Evolutionary conservation across 768 basidiomycete genomes (phyloP), one percentile per base, ranked within the genome.

Genomic region (Boletus rex-veris): DNA sequence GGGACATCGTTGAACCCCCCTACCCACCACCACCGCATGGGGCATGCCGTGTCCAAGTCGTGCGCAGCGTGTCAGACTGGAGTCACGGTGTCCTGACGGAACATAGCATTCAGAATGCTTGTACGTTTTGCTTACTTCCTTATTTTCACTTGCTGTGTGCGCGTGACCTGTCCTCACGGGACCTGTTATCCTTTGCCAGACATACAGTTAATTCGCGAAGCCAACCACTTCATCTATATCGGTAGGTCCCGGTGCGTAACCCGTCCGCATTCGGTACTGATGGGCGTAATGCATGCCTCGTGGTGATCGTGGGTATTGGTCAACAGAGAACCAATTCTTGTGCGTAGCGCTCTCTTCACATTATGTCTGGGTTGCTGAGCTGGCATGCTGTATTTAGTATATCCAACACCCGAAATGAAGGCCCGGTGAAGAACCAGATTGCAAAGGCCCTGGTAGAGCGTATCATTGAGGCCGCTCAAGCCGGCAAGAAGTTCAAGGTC

Each of bases 51-150:
- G 86, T 92, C 16, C 92, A 98, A 74, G 92, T 81, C 15, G 79
- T 92, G 40, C 81, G 96, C 50, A 91, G 88, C 56, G 89, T 94
- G 19, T 84, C 79, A 2, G 96, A 98, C 71, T 99, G 96, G 96
- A 90, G 86, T 63, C 91, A 93, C 62, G 96, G 95, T 3, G 89
- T 94, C 35, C 75, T 95, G 58, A 87, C 82, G 4, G 96, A 98
- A 70, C 81, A 84, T 54, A 93, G 90, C 69, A 92, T 98, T 55
- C 95, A 97, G 72, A 88, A 92, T 61, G 95, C 96, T 44, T 93
- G 90, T 91, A 64, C 67, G 88, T 81, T 7, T 16, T 45, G 4
- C 7, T 16, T 45, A 3, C 7, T 40, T 53, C 19, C 19, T 44
- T 33, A 5, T 43, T 30, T 37, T 31, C 21, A 44, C 48, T 39